Conservation (phyloP, 768 basidiomycete species). For the Mycena venus region DNA sequence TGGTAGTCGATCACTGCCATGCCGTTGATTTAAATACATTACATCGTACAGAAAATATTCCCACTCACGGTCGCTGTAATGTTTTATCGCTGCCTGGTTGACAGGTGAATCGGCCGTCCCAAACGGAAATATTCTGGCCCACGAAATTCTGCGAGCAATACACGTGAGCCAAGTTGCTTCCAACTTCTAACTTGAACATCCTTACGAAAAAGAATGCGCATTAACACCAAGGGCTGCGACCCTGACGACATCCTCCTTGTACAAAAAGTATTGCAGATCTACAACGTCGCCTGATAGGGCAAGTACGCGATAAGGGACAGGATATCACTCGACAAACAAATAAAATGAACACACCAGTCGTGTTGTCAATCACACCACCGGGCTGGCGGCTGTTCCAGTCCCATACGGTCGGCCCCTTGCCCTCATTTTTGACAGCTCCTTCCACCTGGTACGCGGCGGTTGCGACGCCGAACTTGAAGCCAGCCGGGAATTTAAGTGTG, state of each 20-base stretch:
- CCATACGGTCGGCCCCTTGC: conserved; percentile 63
- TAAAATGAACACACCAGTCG: conserved; percentile 49
- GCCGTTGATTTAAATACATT: background rate
- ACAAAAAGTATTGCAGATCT: conserved; percentile 65
- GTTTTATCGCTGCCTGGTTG: conserved; percentile 60
- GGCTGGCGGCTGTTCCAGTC: conserved; percentile 64
- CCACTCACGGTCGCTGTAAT: conserved; percentile 57
- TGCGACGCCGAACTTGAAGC: conserved; percentile 65
- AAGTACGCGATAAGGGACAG: background rate
- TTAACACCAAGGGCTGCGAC: conserved; percentile 65
- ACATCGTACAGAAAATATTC: background rate
- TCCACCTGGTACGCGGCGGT: conserved; percentile 69
- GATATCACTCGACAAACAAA: background rate
- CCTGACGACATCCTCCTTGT: conserved; percentile 66
- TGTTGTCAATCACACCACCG: conserved; percentile 56
- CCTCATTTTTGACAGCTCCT: conserved; percentile 64
- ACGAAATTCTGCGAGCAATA: conserved; percentile 56
- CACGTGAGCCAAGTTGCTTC: background rate
- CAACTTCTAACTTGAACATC: background rate
- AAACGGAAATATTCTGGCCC: conserved; percentile 66
- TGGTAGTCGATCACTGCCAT: conserved; percentile 60
- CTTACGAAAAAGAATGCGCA: conserved; percentile 66
- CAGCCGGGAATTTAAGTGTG: conserved; percentile 58
- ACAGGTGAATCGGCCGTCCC: conserved; percentile 63
- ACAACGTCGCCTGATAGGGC: conserved; percentile 56